Conservation (phyloP, 148 eudicot species). For the Camellia granthamiana region DNA sequence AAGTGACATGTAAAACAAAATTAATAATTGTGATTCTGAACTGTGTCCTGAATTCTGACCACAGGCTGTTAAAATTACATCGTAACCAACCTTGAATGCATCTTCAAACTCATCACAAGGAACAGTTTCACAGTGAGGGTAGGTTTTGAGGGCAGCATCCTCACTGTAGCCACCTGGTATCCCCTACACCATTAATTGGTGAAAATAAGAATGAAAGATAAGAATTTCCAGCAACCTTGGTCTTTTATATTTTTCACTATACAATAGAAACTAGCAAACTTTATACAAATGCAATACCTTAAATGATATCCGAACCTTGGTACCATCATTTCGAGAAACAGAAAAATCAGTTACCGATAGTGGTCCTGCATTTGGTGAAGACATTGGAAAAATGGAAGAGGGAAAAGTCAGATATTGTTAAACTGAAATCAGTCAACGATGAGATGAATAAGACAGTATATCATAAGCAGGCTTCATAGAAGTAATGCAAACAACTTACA, state of each 20-base stretch:
- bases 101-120: constrained; percentile 65
- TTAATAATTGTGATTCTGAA: not conserved
- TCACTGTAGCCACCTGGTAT: constrained; percentile 62
- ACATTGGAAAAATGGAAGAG: not conserved
- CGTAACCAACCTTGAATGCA: constrained; percentile 47
- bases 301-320: constrained; percentile 54
- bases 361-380: constrained; percentile 40
- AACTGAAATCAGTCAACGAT: not conserved
- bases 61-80: not conserved
- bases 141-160: constrained; percentile 59
- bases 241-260: not conserved
- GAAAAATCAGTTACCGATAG: constrained; percentile 45
- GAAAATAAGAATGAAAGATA: not conserved
- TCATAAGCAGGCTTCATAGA: not conserved
- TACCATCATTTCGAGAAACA: constrained; percentile 31
- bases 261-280: not conserved
- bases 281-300: constrained; percentile 31
- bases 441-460: not conserved
- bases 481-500: not conserved
- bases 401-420: not conserved
- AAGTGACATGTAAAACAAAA: not conserved
- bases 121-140: constrained; percentile 56
- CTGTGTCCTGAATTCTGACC: not conserved
- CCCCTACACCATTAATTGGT: constrained; percentile 32
- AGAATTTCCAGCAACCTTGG: not conserved